Evolutionary conservation across 495 filamentous ascomycete genomes (phyloP).

Genomic region (Cenococcum geophilum): DNA sequence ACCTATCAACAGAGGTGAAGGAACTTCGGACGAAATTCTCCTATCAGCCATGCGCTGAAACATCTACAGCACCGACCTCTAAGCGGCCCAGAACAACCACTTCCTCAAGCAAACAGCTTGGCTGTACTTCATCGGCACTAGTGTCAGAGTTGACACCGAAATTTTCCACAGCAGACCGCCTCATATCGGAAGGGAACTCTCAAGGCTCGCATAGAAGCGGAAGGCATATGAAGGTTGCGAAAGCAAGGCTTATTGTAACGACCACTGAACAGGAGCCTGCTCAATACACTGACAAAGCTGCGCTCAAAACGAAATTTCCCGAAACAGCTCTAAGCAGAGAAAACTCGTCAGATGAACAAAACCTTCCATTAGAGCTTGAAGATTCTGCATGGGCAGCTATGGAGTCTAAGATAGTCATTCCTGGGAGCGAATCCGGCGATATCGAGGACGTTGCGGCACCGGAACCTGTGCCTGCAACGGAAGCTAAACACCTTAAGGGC

Average conservation of each 20-base stretch:
- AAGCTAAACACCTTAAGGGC: constrained; percentile 43
- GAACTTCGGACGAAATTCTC: constrained; percentile 24
- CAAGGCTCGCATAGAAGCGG: too few relatives aligned
- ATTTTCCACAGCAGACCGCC: neutral
- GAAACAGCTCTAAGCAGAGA: neutral
- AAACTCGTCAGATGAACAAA: neutral
- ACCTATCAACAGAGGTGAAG: constrained; percentile 11
- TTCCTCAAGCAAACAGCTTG: neutral
- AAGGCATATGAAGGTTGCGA: too few relatives aligned
- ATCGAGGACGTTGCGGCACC: constrained; percentile 1
- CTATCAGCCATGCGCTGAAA: neutral
- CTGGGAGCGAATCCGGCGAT: constrained; percentile 1
- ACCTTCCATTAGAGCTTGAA: neutral
- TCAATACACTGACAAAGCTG: neutral
- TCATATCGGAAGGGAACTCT: too few relatives aligned
- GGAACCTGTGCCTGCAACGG: constrained; percentile 27
- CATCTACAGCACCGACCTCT: neutral
- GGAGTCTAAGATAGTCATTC: constrained; percentile 24
- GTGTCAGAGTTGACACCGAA: neutral
- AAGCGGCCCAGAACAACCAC: neutral
- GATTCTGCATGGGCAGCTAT: constrained; percentile 11
- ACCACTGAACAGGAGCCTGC: neutral
- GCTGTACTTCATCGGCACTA: neutral
- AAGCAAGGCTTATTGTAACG: neutral
- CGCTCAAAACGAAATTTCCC: neutral